These are phyloP conservation scores for Crithidia bombi DNA, from an alignment of 208 protist genomes.

Conservation along the genomic window DNA sequence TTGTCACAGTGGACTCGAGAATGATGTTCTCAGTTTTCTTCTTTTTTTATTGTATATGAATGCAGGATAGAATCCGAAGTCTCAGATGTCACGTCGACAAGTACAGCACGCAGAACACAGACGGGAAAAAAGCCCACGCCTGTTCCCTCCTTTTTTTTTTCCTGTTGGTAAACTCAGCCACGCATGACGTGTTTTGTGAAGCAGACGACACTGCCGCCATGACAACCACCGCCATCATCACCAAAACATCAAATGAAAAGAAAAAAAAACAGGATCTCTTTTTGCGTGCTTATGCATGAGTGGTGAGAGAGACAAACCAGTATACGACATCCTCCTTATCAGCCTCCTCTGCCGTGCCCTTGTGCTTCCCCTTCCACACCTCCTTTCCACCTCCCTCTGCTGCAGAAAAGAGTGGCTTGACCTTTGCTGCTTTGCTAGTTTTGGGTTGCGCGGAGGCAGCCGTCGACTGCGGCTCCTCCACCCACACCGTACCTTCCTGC, in stretches of 20 bases:
- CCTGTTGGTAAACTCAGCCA: too few species aligned
- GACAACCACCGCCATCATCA: neutral
- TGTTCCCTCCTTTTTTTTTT: too few species aligned
- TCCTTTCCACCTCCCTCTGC: constrained; percentile 29
- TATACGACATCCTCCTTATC: constrained; percentile 41
- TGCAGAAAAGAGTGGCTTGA: constrained; percentile 13
- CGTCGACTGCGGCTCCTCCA: constrained; percentile 43
- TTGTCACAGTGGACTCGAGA: too few species aligned
- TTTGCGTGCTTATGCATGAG: constrained; percentile 16
- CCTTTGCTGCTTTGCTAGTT: neutral
- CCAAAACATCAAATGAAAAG: neutral
- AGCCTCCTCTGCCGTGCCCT: neutral
- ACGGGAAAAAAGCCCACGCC: too few species aligned
- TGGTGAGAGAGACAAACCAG: constrained; percentile 63
- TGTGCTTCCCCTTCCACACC: constrained; percentile 27
- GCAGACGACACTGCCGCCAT: too few species aligned
- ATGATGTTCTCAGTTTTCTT: too few species aligned
- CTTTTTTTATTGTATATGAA: too few species aligned
- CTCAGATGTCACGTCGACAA: too few species aligned
- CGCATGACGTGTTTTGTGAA: too few species aligned
- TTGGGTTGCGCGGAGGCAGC: neutral
- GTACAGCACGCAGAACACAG: too few species aligned
- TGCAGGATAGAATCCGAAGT: too few species aligned
- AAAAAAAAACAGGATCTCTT: neutral
- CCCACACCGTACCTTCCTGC: constrained; percentile 83